Conservation (phyloP, 140 eudicot species). For the Anethum foeniculum region DNA sequence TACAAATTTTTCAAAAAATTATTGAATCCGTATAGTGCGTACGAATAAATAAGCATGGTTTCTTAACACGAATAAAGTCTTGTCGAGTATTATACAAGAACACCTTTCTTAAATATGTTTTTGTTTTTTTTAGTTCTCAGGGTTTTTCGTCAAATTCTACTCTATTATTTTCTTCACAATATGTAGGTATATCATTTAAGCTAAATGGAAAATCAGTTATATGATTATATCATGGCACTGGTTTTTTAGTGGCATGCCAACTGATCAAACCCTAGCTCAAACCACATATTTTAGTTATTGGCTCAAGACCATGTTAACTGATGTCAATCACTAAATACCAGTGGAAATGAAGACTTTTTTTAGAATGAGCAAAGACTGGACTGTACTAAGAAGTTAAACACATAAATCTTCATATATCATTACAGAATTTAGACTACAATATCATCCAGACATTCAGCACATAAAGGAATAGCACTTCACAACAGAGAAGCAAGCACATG, state of each 20-base stretch:
- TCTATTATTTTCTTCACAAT: no score
- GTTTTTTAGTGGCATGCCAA: not conserved
- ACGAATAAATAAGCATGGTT: no score
- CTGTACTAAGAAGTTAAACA: not conserved
- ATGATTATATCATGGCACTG: not conserved
- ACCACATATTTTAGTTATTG: conserved; percentile 5
- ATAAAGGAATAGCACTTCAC: not conserved
- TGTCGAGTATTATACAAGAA: no score
- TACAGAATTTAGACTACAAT: not conserved
- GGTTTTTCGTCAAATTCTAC: not conserved
- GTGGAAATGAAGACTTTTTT: not conserved
- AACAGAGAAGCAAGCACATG: not conserved
- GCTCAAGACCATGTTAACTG: not conserved
- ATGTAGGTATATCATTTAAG: not conserved
- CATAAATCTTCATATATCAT: not conserved
- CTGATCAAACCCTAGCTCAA: not conserved
- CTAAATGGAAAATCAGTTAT: not conserved
- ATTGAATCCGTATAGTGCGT: no score
- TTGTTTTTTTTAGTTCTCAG: no score
- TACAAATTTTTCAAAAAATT: no score
- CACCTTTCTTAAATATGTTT: no score
- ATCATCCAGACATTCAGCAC: not conserved
- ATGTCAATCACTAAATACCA: not conserved
- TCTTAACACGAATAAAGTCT: no score
- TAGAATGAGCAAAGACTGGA: not conserved